phyloP scores from a whole-genome alignment of 768 basidiomycete species.

The Cystobasidium ongulense region DNA sequence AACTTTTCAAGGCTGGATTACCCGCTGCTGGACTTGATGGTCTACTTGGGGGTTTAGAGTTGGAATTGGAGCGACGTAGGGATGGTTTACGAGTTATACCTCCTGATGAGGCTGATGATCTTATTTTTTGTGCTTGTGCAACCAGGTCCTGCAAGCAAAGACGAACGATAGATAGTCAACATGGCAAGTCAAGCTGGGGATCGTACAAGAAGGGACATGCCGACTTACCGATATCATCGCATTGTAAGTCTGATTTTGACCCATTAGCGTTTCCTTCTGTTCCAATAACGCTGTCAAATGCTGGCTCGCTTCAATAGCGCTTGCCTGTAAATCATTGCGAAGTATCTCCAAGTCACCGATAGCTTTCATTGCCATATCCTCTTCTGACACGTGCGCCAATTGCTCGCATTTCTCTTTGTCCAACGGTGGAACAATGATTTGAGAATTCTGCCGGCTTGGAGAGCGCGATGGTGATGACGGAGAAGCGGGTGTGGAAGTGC shows the following conservation, averaged over 20 bases:
- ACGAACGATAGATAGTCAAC: no score
- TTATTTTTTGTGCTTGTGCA: slow-evolving; percentile 9
- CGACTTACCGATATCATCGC: slow-evolving; percentile 31
- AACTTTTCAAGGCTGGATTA: slow-evolving; percentile 1
- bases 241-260: slow-evolving; percentile 31
- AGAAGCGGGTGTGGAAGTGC: not conserved
- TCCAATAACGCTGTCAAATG: slow-evolving; percentile 21
- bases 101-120: not conserved
- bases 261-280: slow-evolving; percentile 31
- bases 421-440: slow-evolving; percentile 6
- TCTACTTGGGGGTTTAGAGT: slow-evolving; percentile 16
- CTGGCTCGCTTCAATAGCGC: slow-evolving; percentile 20
- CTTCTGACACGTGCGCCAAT: slow-evolving; percentile 1
- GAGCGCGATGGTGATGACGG: not conserved
- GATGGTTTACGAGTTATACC: not conserved
- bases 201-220: not conserved
- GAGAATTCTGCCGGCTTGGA: not conserved
- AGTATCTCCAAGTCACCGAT: slow-evolving; percentile 14
- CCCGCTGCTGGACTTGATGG: not conserved
- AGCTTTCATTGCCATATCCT: not conserved
- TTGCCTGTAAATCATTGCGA: not conserved
- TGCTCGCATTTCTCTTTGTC: not conserved
- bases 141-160: slow-evolving; percentile 12
- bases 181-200: not conserved
- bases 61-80: not conserved